These are phyloP conservation scores for Gracilaria gracilis DNA, from an alignment of 23 red algal genomes.

Conservation along the genomic window DNA sequence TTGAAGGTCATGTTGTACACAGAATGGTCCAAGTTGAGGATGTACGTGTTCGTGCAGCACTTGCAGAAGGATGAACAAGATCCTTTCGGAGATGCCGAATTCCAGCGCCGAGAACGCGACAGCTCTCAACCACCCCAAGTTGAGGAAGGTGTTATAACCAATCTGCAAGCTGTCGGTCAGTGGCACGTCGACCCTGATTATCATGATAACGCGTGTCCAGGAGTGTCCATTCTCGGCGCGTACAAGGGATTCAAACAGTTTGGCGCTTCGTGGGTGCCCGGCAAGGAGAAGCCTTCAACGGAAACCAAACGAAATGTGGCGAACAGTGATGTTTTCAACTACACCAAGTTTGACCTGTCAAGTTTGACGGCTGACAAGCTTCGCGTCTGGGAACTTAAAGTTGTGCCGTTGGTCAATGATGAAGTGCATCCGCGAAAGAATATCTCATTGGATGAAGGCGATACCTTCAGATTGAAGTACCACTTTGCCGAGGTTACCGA, in stretches of 20 bases:
- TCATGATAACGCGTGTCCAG: neutral
- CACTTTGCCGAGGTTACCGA: slow-evolving; percentile 38
- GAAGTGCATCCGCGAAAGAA: slow-evolving; percentile 12
- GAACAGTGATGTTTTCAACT: slow-evolving; percentile 9
- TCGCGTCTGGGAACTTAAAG: slow-evolving; percentile 38
- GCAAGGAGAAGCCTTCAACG: neutral
- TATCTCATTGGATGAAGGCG: slow-evolving; percentile 35
- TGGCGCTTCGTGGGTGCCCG: slow-evolving; percentile 9
- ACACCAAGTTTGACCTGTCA: slow-evolving; percentile 41
- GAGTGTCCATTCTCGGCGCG: slow-evolving; percentile 25
- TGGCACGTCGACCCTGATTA: slow-evolving; percentile 57
- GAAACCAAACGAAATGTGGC: neutral
- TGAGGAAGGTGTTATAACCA: neutral
- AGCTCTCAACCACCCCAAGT: neutral
- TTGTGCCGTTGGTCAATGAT: slow-evolving; percentile 44
- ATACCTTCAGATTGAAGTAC: slow-evolving; percentile 49
- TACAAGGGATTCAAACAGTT: slow-evolving; percentile 16
- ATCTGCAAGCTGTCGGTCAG: slow-evolving; percentile 2
- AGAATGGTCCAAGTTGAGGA: too few relatives aligned
- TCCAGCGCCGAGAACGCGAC: neutral
- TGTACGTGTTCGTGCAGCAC: too few relatives aligned
- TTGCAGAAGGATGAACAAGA: slow-evolving; percentile 23
- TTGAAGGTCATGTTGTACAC: too few relatives aligned
- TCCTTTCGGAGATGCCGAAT: slow-evolving; percentile 32
- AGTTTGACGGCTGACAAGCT: neutral